Evolutionary conservation across 345 rosid genomes (phyloP).

Genomic region (Sapria himalayana): DNA sequence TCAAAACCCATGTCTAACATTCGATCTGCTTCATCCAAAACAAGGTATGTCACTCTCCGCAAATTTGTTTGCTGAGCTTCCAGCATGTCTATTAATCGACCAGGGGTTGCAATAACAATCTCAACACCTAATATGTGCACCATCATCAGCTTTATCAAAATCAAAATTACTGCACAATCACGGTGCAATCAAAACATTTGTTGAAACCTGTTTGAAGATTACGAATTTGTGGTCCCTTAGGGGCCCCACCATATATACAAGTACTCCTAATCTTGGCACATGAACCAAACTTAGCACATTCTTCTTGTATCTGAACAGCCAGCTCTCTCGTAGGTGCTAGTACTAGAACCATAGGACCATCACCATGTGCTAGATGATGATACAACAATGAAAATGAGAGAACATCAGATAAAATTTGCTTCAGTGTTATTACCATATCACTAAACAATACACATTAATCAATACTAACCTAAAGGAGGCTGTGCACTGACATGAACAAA

Average conservation of each 20-base stretch:
- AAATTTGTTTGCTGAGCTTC: slow-evolving; percentile 69
- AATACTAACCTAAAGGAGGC: slow-evolving; percentile 61
- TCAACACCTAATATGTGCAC: slow-evolving; percentile 52
- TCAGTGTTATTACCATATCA: background rate
- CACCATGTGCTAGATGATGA: slow-evolving; percentile 37
- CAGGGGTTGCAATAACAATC: slow-evolving; percentile 92
- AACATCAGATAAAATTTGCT: slow-evolving; percentile 2
- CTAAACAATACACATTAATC: background rate
- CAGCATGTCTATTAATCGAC: slow-evolving; percentile 87
- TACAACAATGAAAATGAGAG: background rate
- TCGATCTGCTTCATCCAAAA: slow-evolving; percentile 88
- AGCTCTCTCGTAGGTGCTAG: slow-evolving; percentile 92
- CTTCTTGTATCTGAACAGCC: slow-evolving; percentile 94
- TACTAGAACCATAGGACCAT: slow-evolving; percentile 64
- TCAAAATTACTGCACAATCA: background rate
- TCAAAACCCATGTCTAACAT: slow-evolving; percentile 99
- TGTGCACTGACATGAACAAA: slow-evolving; percentile 81
- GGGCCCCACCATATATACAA: slow-evolving; percentile 90
- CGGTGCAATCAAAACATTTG: slow-evolving; percentile 2
- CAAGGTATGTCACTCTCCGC: slow-evolving; percentile 81
- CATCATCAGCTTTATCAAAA: background rate
- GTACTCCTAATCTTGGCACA: slow-evolving; percentile 55
- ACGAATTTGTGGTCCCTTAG: slow-evolving; percentile 93
- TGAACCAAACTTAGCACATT: slow-evolving; percentile 50
- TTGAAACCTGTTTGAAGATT: slow-evolving; percentile 70